Evolutionary conservation across 176 grass and related monocot species (phyloP), one percentile per base, ranked within the genome.

Genomic region (Elaeis guineensis): DNA sequence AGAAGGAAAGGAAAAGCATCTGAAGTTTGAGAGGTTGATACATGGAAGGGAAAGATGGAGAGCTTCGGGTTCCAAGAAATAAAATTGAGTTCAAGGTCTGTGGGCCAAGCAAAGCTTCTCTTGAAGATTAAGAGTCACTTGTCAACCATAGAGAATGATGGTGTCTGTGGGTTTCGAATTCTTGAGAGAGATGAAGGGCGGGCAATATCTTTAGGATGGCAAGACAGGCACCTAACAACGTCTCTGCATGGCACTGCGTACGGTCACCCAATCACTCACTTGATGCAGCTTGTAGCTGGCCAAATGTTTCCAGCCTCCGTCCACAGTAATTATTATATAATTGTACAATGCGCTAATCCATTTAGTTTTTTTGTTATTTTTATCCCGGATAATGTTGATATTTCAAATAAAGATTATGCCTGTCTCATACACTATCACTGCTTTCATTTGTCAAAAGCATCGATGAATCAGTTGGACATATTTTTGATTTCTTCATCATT

Each of bases 41-140:
- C 60, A 3, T 89, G 81, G 81, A 95, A 77, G 66, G 65, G 74
- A 68, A 62, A 12, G 50, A 74, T 87, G 83, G 80, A 62, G 71
- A 28, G 75, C 17, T 57, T 68, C 3, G 90, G 90, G 59, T 82
- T 86, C 63, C 74, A 79, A 66, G 60, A 14, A 19, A 59, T 69
- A 28, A 66, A 62, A 57, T 63, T 90, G 61, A 95, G 83, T 62
- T 84, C 83, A 2, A 82, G 86, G 20, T 77, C 86, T 55, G 72
- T 85, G 68, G 90, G 86, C 83, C 91, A 90, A 71, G 91, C 91
- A 71, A 90, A 85, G 80, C 80, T 95, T 22, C 76, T 95, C 25
- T 64, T 95, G 4, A 95, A 81, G 76, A 89, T 95, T 30, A 95
- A 89, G 68, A 85, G 75, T 72, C 78, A 81, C 2, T 21, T 54